phyloP scores from a whole-genome alignment of 768 basidiomycete species.

The Sarcodon sp. region DNA sequence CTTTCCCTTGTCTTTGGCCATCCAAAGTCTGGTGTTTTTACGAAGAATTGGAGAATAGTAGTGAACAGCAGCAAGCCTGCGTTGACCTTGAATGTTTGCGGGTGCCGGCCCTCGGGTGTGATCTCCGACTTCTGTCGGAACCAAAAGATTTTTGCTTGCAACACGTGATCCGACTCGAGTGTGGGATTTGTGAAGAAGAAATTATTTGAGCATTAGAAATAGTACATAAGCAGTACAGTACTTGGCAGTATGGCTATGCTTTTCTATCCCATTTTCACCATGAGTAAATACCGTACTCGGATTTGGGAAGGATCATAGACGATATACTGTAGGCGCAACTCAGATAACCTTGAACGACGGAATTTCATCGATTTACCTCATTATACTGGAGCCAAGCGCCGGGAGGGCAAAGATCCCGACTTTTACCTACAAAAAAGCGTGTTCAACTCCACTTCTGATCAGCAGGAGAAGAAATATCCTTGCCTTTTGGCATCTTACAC shows the following conservation, averaged over 20 bases:
- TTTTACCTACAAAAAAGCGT: neutral
- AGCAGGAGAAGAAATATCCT: constrained; percentile 10
- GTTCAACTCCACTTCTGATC: neutral
- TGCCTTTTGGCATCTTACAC: constrained; percentile 48
- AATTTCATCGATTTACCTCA: constrained; percentile 25
- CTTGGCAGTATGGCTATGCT: neutral
- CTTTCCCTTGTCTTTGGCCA: constrained; percentile 20
- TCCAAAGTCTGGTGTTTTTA: neutral
- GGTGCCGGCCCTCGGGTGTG: too few species aligned
- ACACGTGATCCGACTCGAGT: too few species aligned
- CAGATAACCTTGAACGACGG: neutral
- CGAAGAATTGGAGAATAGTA: neutral
- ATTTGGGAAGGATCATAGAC: constrained; percentile 48
- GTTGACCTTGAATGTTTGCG: too few species aligned
- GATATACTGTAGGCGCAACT: constrained; percentile 31
- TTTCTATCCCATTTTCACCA: constrained; percentile 26
- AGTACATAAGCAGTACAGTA: too few species aligned
- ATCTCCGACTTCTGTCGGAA: too few species aligned
- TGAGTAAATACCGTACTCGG: constrained; percentile 40
- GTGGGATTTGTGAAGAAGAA: too few species aligned
- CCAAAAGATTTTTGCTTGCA: too few species aligned
- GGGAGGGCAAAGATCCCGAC: constrained; percentile 13
- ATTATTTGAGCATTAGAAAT: too few species aligned
- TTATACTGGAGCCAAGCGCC: constrained; percentile 34
- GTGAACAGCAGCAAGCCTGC: neutral